Percentiles rank a stretch among this genome's conserved stretches.
These are phyloP conservation scores for Plantago elongata DNA, from an alignment of 257 asterid species.

Conservation along the genomic window DNA sequence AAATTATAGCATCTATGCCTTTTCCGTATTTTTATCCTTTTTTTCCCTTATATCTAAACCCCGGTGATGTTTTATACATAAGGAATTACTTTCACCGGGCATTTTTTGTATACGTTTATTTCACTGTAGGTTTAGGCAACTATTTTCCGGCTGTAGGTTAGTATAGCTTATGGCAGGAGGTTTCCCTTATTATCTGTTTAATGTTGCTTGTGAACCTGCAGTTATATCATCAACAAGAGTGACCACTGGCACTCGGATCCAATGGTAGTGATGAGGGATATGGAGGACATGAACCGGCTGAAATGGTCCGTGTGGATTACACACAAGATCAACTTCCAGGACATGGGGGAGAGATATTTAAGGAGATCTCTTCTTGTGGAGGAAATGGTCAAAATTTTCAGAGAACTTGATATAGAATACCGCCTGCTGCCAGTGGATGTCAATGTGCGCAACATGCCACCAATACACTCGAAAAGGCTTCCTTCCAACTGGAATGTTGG, in stretches of 20 bases:
- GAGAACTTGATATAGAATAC: constrained; percentile 50
- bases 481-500: constrained; percentile 46
- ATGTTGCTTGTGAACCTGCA: constrained; percentile 13
- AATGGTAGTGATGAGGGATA: constrained; percentile 8
- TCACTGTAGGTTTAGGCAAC: too few relatives aligned
- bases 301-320: constrained; percentile 37
- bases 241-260: constrained; percentile 15
- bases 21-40: too few relatives aligned
- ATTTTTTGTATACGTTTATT: too few relatives aligned
- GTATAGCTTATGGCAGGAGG: too few relatives aligned
- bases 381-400: constrained; percentile 35
- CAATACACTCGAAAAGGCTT: constrained; percentile 29
- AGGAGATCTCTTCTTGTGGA: constrained; percentile 33
- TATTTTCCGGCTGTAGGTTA: too few relatives aligned
- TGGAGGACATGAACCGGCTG: constrained; percentile 14
- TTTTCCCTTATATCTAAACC: neutral
- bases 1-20: too few relatives aligned
- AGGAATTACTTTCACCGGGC: neutral
- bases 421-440: constrained; percentile 45
- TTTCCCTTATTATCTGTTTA: too few relatives aligned
- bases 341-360: constrained; percentile 50
- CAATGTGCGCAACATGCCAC: constrained; percentile 46
- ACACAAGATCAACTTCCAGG: constrained; percentile 47
- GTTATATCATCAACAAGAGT: constrained; percentile 23
- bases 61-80: neutral